phyloP scores from a whole-genome alignment of 345 rosid species.

The Citrus australasica region DNA sequence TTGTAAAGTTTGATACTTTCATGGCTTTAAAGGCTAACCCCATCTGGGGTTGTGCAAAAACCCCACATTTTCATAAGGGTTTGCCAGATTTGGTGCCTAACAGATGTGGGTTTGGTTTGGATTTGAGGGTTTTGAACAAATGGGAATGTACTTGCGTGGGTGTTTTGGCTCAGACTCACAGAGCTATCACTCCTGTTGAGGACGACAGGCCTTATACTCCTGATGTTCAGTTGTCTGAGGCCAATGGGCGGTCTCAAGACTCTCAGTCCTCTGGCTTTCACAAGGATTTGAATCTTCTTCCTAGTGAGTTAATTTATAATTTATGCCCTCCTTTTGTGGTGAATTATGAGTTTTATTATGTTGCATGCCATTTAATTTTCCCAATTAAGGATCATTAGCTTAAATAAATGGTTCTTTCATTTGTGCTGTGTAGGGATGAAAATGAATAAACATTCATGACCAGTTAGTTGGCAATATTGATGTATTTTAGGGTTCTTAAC shows the following conservation, averaged over 20 bases:
- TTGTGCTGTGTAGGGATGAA: background rate
- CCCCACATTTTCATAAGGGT: slow-evolving; percentile 30
- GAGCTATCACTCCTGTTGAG: slow-evolving; percentile 53
- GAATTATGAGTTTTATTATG: background rate
- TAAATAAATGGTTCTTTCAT: background rate
- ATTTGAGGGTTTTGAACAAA: slow-evolving; percentile 24
- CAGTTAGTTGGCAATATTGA: slow-evolving; percentile 15
- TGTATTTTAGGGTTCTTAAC: background rate
- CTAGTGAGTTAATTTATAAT: slow-evolving; percentile 52
- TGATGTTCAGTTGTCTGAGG: slow-evolving; percentile 43
- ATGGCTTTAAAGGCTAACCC: slow-evolving; percentile 63
- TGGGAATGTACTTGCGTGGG: slow-evolving; percentile 46
- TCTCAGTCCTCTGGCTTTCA: slow-evolving; percentile 38
- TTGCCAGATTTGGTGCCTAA: slow-evolving; percentile 27
- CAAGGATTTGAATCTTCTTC: slow-evolving; percentile 78
- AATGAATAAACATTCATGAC: slow-evolving; percentile 4
- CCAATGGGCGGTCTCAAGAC: slow-evolving; percentile 32
- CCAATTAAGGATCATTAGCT: background rate
- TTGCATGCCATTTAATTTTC: background rate
- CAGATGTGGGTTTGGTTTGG: slow-evolving; percentile 34
- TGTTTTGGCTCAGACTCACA: slow-evolving; percentile 39
- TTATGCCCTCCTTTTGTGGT: background rate
- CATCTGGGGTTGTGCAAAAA: slow-evolving; percentile 51
- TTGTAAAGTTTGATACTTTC: slow-evolving; percentile 18
- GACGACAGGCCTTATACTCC: slow-evolving; percentile 49